These are phyloP conservation scores for Clavispora santaluciae DNA, from an alignment of 805 yeast species.

Conservation along the genomic window DNA sequence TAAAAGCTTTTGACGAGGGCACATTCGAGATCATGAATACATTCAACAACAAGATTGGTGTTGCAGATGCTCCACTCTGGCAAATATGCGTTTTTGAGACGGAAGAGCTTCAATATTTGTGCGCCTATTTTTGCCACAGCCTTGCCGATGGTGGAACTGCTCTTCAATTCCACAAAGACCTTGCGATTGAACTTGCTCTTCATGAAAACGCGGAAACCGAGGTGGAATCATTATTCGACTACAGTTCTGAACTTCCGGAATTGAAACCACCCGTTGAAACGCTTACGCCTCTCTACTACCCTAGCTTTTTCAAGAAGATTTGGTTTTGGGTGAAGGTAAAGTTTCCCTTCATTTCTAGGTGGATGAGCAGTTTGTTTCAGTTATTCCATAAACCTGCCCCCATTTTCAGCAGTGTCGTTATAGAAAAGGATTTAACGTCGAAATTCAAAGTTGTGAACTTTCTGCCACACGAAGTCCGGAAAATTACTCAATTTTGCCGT, in stretches of 20 bases:
- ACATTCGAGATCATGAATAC: slow-evolving; percentile 11
- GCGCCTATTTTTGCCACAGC: slow-evolving; percentile 7
- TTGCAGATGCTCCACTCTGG: slow-evolving; percentile 18
- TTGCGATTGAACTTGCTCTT: slow-evolving; percentile 4
- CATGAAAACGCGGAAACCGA: slow-evolving; percentile 4
- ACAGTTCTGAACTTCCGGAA: slow-evolving; percentile 2
- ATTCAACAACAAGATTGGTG: neutral
- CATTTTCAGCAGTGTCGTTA: slow-evolving; percentile 1
- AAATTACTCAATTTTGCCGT: slow-evolving; percentile 12
- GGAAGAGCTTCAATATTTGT: slow-evolving; percentile 1
- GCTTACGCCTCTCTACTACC: slow-evolving; percentile 5
- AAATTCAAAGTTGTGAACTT: slow-evolving; percentile 8
- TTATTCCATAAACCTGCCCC: neutral
- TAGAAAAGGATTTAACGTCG: slow-evolving; percentile 1
- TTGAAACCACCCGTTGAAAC: slow-evolving; percentile 8
- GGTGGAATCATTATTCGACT: slow-evolving; percentile 4
- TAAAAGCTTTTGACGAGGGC: slow-evolving; percentile 11
- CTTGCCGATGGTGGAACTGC: slow-evolving; percentile 11
- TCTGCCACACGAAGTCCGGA: slow-evolving; percentile 8
- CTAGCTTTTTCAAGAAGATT: neutral
- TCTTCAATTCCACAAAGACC: slow-evolving; percentile 8
- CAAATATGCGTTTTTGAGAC: slow-evolving; percentile 13
- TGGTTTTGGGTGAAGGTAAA: neutral
- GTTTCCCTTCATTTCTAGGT: neutral
- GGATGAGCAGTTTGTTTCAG: neutral